Evolutionary conservation across 225 moss, liverwort and hornwort species (phyloP).

Genomic region (Pseudisothecium myosuroides): DNA sequence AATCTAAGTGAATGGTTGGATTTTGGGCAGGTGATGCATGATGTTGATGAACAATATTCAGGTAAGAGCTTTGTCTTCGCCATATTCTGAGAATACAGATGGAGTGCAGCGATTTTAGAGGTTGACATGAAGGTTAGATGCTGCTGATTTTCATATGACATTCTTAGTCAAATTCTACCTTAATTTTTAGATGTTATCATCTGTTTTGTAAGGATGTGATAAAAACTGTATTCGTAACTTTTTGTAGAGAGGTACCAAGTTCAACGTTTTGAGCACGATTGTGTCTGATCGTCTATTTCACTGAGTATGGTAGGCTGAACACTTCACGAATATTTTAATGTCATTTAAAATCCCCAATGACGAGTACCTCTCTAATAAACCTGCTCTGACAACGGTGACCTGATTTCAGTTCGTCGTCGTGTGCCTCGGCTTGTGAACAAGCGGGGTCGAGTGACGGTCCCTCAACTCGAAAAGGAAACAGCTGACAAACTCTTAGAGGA

Average conservation of each 20-base stretch:
- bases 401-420: constrained; percentile 35
- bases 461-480: constrained; percentile 2
- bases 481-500: not conserved
- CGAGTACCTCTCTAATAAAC: not conserved
- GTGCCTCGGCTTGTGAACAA: constrained; percentile 57
- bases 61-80: constrained; percentile 9
- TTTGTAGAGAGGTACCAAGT: not conserved
- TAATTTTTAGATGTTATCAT: not conserved
- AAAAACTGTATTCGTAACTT: not conserved
- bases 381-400: not conserved
- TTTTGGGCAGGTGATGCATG: constrained; percentile 46
- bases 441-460: constrained; percentile 23
- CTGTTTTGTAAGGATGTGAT: not conserved
- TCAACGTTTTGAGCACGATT: not conserved
- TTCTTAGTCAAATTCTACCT: not conserved
- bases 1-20: not conserved
- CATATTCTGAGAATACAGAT: not conserved
- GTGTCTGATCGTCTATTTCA: not conserved
- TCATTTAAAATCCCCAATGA: not conserved
- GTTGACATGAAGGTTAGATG: not conserved
- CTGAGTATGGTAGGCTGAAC: not conserved
- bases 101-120: not conserved
- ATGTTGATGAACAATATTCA: constrained; percentile 65
- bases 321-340: not conserved
- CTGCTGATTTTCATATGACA: not conserved